These are phyloP conservation scores for Solanum bukasovii DNA, from an alignment of 257 asterid genomes.

Conservation along the genomic window DNA sequence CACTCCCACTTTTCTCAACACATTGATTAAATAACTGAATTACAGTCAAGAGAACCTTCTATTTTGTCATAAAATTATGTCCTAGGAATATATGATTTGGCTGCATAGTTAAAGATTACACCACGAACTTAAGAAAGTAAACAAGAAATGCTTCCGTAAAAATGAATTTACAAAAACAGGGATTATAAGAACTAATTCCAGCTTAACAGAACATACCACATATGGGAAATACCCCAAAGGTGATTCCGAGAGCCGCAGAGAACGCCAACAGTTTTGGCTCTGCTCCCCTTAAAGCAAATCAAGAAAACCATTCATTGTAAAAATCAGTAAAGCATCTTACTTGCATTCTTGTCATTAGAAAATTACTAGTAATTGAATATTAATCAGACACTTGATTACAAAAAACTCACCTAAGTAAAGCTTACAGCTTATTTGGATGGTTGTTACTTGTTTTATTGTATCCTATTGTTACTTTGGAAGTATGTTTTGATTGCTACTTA, in stretches of 20 bases:
- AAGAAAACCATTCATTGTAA: background rate
- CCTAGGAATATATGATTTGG: background rate
- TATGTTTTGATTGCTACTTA: background rate
- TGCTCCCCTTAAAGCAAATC: conserved; percentile 50
- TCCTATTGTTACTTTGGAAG: background rate
- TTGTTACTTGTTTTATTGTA: background rate
- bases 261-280: conserved; percentile 89
- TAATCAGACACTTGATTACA: background rate
- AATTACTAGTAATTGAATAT: background rate
- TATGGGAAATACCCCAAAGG: conserved; percentile 83
- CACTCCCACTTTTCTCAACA: background rate
- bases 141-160: background rate
- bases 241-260: conserved; percentile 76
- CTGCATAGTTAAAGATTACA: background rate
- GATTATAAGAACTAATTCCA: background rate
- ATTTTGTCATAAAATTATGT: background rate
- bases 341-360: background rate
- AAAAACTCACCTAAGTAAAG: background rate
- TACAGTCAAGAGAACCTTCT: background rate
- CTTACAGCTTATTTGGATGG: background rate
- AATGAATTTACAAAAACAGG: background rate
- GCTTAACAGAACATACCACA: conserved; percentile 37
- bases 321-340: background rate
- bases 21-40: background rate
- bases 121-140: background rate